Conservation (phyloP, 371 early-diverging fungal genomes). For the Mortierella sp. region DNA sequence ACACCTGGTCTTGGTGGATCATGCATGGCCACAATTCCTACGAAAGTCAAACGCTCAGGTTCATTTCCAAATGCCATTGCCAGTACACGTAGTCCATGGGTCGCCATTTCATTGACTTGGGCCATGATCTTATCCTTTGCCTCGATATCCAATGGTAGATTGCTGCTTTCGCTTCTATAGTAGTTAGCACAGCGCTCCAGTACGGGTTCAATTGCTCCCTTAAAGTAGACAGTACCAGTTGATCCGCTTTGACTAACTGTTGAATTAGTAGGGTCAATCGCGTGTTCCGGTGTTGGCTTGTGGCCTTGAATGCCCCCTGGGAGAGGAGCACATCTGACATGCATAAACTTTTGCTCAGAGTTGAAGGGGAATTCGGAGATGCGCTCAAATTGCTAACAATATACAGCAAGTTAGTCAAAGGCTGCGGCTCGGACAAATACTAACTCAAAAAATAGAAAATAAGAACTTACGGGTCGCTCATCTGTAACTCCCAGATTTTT, state of each 20-base stretch:
- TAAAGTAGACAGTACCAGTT: constrained; percentile 66
- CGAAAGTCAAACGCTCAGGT: constrained; percentile 71
- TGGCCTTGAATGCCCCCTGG: constrained; percentile 30
- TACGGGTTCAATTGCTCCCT: constrained; percentile 83
- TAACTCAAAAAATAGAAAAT: background rate
- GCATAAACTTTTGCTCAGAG: constrained; percentile 94
- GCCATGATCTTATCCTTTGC: constrained; percentile 65
- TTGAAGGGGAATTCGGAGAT: constrained; percentile 89
- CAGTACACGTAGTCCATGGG: constrained; percentile 90
- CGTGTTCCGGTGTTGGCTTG: constrained; percentile 46
- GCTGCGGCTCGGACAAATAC: background rate
- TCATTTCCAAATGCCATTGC: constrained; percentile 83
- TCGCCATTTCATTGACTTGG: constrained; percentile 79
- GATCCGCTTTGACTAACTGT: constrained; percentile 49
- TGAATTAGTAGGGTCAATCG: constrained; percentile 52
- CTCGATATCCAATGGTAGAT: constrained; percentile 59
- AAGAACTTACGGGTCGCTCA: constrained; percentile 68
- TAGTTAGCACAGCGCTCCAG: constrained; percentile 76
- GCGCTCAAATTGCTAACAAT: constrained; percentile 68
- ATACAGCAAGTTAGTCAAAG: background rate
- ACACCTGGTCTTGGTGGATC: constrained; percentile 90
- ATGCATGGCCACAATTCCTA: constrained; percentile 87
- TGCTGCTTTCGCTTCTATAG: constrained; percentile 61
- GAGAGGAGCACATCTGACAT: constrained; percentile 64
- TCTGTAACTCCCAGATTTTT: constrained; percentile 64